These are phyloP conservation scores for Alternaria sp. DNA, from an alignment of 2,329 filamentous ascomycete species.

Conservation along the genomic window DNA sequence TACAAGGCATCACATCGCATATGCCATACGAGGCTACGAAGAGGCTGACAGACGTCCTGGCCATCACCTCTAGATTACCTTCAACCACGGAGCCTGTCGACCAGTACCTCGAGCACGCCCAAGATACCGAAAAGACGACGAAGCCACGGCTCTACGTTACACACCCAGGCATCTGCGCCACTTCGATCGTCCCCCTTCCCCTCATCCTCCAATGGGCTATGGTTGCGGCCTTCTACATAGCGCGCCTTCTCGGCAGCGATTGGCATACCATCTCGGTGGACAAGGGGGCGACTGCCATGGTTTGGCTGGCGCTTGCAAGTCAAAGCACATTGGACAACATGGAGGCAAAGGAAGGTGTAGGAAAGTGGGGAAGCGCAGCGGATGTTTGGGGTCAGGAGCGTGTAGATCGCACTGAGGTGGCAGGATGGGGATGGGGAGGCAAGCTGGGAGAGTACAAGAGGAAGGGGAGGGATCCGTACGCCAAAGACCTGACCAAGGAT, in stretches of 20 bases:
- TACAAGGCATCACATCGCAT: conserved; percentile 71
- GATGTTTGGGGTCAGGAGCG: conserved; percentile 64
- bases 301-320: conserved; percentile 77
- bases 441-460: conserved; percentile 59
- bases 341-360: conserved; percentile 59
- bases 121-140: conserved; percentile 20
- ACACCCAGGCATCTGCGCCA: conserved; percentile 87
- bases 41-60: conserved; percentile 82
- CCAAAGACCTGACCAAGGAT: conserved; percentile 66
- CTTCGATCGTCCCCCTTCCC: conserved; percentile 78
- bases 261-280: conserved; percentile 87
- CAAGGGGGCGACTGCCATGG: conserved; percentile 74
- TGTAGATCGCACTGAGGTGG: conserved; percentile 80
- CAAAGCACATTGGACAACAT: conserved; percentile 66
- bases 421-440: conserved; percentile 78
- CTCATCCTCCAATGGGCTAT: conserved; percentile 74
- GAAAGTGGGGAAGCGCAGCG: conserved; percentile 85
- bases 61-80: conserved; percentile 74
- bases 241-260: conserved; percentile 79
- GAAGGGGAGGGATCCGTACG: conserved; percentile 64
- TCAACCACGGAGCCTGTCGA: conserved; percentile 59
- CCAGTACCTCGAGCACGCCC: conserved; percentile 29
- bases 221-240: conserved; percentile 70
- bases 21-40: conserved; percentile 86
- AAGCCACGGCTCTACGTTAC: conserved; percentile 74